Percentiles rank a stretch among this genome's conserved stretches.
Conservation (phyloP, 2,329 filamentous ascomycete species). For the Pyricularia sp. region DNA sequence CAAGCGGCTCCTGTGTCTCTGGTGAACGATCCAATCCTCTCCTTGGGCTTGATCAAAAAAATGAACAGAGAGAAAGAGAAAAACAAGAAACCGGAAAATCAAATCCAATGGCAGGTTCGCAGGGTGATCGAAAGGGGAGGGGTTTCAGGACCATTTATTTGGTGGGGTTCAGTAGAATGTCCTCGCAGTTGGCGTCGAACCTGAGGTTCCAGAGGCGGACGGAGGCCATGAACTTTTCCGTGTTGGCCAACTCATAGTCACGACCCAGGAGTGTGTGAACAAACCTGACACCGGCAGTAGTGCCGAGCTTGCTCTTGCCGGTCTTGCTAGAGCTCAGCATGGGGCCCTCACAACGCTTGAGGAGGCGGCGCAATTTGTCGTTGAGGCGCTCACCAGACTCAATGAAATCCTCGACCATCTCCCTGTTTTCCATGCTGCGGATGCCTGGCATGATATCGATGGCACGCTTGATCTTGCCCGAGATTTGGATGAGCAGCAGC, state of each 20-base stretch:
- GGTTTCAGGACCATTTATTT: constrained; percentile 26
- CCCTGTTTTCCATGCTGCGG: constrained; percentile 60
- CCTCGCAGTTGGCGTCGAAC: constrained; percentile 93
- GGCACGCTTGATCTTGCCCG: constrained; percentile 86
- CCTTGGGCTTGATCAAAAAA: neutral
- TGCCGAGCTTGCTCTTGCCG: constrained; percentile 69
- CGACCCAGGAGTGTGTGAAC: constrained; percentile 92
- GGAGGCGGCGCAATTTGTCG: constrained; percentile 72
- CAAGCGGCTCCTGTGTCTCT: neutral
- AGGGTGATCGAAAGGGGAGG: neutral
- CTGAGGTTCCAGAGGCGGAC: constrained; percentile 85
- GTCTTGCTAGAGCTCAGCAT: constrained; percentile 86
- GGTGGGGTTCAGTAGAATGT: constrained; percentile 61
- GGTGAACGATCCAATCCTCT: neutral
- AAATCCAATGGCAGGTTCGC: neutral
- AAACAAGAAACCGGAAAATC: neutral
- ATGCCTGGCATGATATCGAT: constrained; percentile 70
- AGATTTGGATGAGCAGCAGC: constrained; percentile 87
- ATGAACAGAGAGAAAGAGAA: neutral
- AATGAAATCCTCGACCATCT: constrained; percentile 85
- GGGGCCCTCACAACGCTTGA: constrained; percentile 85
- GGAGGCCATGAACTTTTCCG: constrained; percentile 85
- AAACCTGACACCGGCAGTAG: constrained; percentile 88
- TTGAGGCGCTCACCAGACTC: constrained; percentile 80
- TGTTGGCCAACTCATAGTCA: constrained; percentile 80